These are phyloP conservation scores for Phytophthora rubi DNA, from an alignment of 352 stramenopile species.

Conservation along the genomic window DNA sequence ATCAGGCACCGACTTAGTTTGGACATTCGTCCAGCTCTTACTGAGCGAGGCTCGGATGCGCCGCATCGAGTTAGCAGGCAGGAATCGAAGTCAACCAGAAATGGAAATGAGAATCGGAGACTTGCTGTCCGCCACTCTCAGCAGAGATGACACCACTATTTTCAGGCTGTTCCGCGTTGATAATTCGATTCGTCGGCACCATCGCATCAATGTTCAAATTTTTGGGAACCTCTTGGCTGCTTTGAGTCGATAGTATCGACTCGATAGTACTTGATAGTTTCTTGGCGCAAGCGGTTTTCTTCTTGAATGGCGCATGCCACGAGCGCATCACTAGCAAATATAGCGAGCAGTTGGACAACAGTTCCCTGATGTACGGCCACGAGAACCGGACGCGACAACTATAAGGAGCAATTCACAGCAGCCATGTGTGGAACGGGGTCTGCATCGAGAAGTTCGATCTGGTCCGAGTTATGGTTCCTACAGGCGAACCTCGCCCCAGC, in stretches of 20 bases:
- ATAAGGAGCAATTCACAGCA: too few relatives aligned
- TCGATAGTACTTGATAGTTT: neutral
- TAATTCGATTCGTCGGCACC: neutral
- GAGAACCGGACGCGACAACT: too few relatives aligned
- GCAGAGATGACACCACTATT: neutral
- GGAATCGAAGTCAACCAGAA: conserved; percentile 7
- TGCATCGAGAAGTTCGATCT: neutral
- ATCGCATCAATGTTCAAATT: neutral
- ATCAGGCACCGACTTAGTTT: conserved; percentile 16
- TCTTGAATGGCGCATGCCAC: neutral
- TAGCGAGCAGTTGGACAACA: neutral
- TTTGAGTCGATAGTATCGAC: neutral
- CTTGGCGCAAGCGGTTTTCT: neutral
- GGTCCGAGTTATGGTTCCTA: neutral
- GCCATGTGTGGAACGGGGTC: neutral
- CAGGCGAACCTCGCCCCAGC: neutral
- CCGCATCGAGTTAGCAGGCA: neutral
- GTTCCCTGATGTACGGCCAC: too few relatives aligned
- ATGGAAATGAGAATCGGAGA: conserved; percentile 2
- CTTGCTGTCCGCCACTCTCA: neutral
- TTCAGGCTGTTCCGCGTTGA: neutral
- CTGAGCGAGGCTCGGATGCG: neutral
- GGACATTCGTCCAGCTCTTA: neutral
- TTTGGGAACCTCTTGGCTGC: neutral
- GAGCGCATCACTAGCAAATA: neutral